phyloP scores from a whole-genome alignment of 805 yeast species.

The Candida morakotiae region DNA sequence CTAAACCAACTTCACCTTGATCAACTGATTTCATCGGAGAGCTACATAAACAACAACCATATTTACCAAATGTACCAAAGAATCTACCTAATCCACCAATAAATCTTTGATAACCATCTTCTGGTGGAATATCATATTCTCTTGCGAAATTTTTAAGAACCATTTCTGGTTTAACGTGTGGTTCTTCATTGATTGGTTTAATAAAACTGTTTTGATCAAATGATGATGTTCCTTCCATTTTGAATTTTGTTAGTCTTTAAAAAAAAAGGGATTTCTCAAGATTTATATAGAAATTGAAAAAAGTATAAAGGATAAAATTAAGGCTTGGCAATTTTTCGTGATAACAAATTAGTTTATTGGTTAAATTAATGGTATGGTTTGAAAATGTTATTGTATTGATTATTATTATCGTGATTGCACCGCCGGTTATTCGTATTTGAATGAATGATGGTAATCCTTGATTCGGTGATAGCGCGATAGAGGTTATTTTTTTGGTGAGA shows the following conservation, averaged over 20 bases:
- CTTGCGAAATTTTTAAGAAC: conserved; percentile 39
- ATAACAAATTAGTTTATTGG: too few relatives aligned
- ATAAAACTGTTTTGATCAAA: conserved; percentile 10
- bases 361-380: too few relatives aligned
- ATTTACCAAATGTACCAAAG: conserved; percentile 51
- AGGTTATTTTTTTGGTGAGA: too few relatives aligned
- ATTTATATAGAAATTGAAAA: background rate
- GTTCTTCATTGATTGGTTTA: conserved; percentile 16
- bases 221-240: conserved; percentile 6
- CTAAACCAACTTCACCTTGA: conserved; percentile 67
- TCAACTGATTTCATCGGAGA: conserved; percentile 52
- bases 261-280: background rate
- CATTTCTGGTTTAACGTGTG: conserved; percentile 36
- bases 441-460: too few relatives aligned
- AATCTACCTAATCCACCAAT: conserved; percentile 38
- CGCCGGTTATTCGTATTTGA: too few relatives aligned
- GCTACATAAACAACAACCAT: conserved; percentile 55
- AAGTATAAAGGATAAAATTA: background rate
- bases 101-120: conserved; percentile 38
- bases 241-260: background rate
- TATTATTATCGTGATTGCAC: too few relatives aligned
- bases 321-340: conserved; percentile 3
- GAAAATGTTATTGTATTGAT: too few relatives aligned
- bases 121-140: conserved; percentile 35
- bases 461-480: too few relatives aligned